Evolutionary conservation across 1,284 basidiomycete species (phyloP), one percentile per base, ranked within the genome.

Genomic region (Porphyrellus sp.): DNA sequence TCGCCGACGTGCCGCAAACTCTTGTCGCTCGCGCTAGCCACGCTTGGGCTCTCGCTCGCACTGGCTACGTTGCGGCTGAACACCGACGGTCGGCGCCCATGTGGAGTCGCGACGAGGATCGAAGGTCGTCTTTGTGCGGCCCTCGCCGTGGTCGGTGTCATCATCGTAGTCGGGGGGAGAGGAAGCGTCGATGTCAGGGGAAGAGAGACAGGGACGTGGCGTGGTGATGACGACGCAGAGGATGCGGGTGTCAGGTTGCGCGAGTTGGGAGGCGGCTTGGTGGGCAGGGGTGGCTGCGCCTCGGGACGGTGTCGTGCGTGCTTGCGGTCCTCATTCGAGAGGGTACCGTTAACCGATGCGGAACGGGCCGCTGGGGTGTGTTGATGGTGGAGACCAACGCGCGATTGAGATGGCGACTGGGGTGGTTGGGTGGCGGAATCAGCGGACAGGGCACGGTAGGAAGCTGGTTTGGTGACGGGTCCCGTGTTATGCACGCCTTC

Each of bases 1-100:
- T 89, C 88, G 12, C 88, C 89, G 3, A 86, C 79, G 59, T 88
- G 80, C 3, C 79, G 72, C 30, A 80, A 67, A 52, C 74, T 82
- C 28, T 54, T 57, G 43, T 60, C 69, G 52, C 71, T 75, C 16
- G 74, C 72, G 51, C 69, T 74, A 30, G 72, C 64, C 18, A 49
- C 51, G 49, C 58, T 55, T 0, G 70, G 68, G 37, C 57, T 71
- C 35, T 63, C 60, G 33, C 66, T 70, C 3, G 56, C 41, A 15
- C 55, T 64, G 25, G 42, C 40, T 28, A 63, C 44, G 27, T 58
- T 43, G 23, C 59, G 65, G 4, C 57, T 62, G 43, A 73, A 75
- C 28, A 72, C 55, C 5, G 72, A 74, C 16, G 72, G 70, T 18
- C 75, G 64, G 18, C 74, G 70, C 16, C 56, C 51, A 41, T 74